A percentile compares a stretch with the other conserved stretches of the same genome.
phyloP scores from a whole-genome alignment of 2,329 filamentous ascomycete genomes.

The Waltergamsia citrina region DNA sequence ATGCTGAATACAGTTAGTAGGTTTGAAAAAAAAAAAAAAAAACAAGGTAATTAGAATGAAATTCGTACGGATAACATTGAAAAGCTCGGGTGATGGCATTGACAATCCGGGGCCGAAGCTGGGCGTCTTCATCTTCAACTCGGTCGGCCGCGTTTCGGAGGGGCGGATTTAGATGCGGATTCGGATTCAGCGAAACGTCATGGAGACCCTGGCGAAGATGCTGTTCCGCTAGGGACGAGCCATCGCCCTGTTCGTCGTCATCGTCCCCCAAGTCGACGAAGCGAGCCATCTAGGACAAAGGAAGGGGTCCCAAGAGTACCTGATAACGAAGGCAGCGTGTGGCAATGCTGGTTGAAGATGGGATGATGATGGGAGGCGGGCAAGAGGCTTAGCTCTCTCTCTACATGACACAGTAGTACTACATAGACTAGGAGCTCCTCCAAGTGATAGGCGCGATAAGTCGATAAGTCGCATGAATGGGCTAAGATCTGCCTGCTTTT shows the following conservation, averaged over 20 bases:
- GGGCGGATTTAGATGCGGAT: not conserved
- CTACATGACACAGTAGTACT: too few relatives aligned
- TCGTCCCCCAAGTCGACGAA: slow-evolving; percentile 7
- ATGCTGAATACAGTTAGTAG: slow-evolving; percentile 46
- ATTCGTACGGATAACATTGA: slow-evolving; percentile 23
- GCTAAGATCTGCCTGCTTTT: too few relatives aligned
- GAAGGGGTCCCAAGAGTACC: not conserved
- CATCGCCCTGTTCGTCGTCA: slow-evolving; percentile 2
- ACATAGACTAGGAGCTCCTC: too few relatives aligned
- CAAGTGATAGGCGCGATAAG: too few relatives aligned
- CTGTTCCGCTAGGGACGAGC: not conserved
- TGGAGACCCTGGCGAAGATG: slow-evolving; percentile 1
- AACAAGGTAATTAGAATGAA: not conserved
- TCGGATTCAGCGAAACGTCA: not conserved
- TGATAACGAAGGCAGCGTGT: not conserved
- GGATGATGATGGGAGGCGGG: too few relatives aligned
- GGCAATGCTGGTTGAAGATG: not conserved
- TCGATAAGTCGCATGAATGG: too few relatives aligned
- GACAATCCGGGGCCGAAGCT: slow-evolving; percentile 5
- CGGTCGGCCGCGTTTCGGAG: not conserved
- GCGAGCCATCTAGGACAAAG: slow-evolving; percentile 4
- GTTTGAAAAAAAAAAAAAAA: not conserved
- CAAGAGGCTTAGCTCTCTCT: too few relatives aligned
- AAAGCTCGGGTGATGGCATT: slow-evolving; percentile 19
- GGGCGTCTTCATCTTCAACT: not conserved